Evolutionary conservation across 768 basidiomycete species (phyloP), one percentile per base, ranked within the genome.

Genomic region (Clitopilus passeckerianus): DNA sequence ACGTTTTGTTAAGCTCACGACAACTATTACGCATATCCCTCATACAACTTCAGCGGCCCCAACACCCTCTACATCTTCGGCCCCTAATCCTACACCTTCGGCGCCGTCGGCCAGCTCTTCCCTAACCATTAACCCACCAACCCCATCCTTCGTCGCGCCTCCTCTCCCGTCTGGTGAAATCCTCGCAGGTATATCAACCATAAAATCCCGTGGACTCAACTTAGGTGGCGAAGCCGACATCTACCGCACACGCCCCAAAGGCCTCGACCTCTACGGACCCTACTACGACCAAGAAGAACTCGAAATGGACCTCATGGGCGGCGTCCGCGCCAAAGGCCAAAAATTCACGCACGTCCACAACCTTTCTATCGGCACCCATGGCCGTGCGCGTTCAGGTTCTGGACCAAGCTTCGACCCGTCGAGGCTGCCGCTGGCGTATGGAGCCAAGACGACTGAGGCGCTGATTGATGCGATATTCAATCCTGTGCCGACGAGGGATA

Each of bases 381-480:
- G 52, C 43, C 54, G 54, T 50, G 30, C 56, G 44, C 23, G 53
- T 60, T 64, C 27, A 43, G 37, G 23, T 50, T 54, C 33, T 12
- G 37, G 56, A 41, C 43, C 57, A 1, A 55, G 43, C 44, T 79
- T 80, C 61, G 74, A 76, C 62, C 68, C 76, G 6, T 67, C 71
- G n/a, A 67, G 72, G 33, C 76, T 89, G 6, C 84, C 85, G 1
- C 67, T 73, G 16, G 80, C 82, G 3, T 78, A 81, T 61, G 86
- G 87, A 0, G 80, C 86, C 1, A 81, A 81, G 55, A 83, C 84
- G 14, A 91, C 90, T 0, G 89, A 90, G 67, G 77, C 77, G 35
- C 77, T 93, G 43, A 91, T 92, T 66, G 91, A 93, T 58, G 85
- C 88, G 5, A 69, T 93, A 23, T 93, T 93, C 68, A 93, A 93